phyloP scores from a whole-genome alignment of 495 filamentous ascomycete species.

The Halenospora varia region DNA sequence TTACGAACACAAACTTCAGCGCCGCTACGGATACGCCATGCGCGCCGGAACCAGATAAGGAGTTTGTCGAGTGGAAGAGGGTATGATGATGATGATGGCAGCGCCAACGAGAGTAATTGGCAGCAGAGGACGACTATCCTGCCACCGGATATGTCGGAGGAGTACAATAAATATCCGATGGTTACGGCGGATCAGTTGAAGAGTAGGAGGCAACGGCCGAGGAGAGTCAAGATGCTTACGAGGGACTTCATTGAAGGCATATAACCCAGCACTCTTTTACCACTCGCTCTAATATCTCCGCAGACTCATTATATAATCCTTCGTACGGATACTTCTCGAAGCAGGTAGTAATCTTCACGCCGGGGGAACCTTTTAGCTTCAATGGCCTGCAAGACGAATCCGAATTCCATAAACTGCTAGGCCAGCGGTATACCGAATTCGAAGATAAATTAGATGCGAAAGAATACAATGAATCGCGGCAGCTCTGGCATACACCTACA shows the following conservation, averaged over 20 bases:
- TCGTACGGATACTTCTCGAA: conserved; percentile 98
- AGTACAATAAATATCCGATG: conserved; percentile 74
- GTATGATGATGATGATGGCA: conserved; percentile 21
- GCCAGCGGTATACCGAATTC: conserved; percentile 79
- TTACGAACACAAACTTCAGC: conserved; percentile 43
- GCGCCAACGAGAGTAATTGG: conserved; percentile 58
- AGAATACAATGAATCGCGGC: conserved; percentile 66
- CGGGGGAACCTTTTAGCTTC: conserved; percentile 92
- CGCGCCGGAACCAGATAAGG: conserved; percentile 18
- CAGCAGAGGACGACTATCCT: conserved; percentile 71
- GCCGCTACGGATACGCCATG: conserved; percentile 37
- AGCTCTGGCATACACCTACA: conserved; percentile 98
- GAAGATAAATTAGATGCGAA: conserved; percentile 79
- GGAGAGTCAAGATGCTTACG: conserved; percentile 90
- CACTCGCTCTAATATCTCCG: conserved; percentile 1
- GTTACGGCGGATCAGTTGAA: conserved; percentile 79
- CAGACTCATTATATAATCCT: conserved; percentile 96
- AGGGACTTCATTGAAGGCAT: conserved; percentile 96
- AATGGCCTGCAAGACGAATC: conserved; percentile 72
- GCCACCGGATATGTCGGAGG: conserved; percentile 68
- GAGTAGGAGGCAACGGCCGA: conserved; percentile 67
- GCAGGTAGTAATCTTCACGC: conserved; percentile 92
- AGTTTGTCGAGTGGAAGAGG: conserved; percentile 9
- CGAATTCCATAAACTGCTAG: conserved; percentile 72
- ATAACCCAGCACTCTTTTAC: conserved; percentile 12